phyloP scores from a whole-genome alignment of 2,329 filamentous ascomycete species.

The Hypocreales sp. region DNA sequence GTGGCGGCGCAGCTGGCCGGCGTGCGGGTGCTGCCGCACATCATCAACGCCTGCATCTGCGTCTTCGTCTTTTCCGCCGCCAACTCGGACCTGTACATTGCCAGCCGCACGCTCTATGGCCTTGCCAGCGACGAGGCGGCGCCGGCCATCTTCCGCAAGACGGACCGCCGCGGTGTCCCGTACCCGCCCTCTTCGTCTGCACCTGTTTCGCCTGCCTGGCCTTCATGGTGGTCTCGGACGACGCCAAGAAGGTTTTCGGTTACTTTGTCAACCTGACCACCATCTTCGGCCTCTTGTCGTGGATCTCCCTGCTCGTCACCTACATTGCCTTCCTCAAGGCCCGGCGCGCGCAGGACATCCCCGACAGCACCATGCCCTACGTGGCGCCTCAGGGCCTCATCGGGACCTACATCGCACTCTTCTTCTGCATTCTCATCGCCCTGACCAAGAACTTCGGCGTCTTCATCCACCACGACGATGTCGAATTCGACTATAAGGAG shows the following conservation, averaged over 20 bases:
- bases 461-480: constrained; percentile 39
- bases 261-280: constrained; percentile 56
- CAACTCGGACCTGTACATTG: constrained; percentile 67
- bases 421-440: constrained; percentile 57
- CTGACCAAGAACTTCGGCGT: constrained; percentile 72
- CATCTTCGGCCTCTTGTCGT: constrained; percentile 50
- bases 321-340: constrained; percentile 53
- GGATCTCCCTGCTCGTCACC: constrained; percentile 52
- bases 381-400: constrained; percentile 54
- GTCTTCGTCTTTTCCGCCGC: constrained; percentile 64
- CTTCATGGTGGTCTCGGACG: constrained; percentile 47
- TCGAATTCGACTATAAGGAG: constrained; percentile 54
- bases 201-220: constrained; percentile 49
- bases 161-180: constrained; percentile 57
- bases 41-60: constrained; percentile 60
- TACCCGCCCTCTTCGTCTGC: constrained; percentile 46
- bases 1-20: constrained; percentile 52
- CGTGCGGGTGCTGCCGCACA: constrained; percentile 46
- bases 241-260: constrained; percentile 39
- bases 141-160: constrained; percentile 54
- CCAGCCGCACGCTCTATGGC: constrained; percentile 57
- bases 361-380: constrained; percentile 42
- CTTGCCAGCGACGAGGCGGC: constrained; percentile 58
- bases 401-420: constrained; percentile 53
- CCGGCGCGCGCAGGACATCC: constrained; percentile 42